Conservation (phyloP, 345 rosid species). For the Psidium friedrichsthalianum region DNA sequence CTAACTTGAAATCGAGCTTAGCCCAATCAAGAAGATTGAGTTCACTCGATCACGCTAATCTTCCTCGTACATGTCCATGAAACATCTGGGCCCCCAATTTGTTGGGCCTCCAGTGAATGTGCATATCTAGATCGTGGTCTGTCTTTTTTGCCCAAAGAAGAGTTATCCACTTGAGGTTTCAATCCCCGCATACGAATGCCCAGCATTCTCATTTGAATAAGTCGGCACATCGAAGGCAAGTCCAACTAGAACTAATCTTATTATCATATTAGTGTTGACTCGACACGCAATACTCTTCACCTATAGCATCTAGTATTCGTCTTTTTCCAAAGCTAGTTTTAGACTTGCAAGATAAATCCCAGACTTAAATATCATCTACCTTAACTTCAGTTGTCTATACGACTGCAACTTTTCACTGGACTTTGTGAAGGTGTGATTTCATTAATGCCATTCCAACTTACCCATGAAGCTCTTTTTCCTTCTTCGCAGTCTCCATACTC, state of each 20-base stretch:
- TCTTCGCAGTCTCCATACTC: too few species aligned
- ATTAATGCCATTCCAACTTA: too few species aligned
- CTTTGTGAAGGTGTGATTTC: too few species aligned
- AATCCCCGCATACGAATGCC: background rate
- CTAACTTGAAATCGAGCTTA: constrained; percentile 3
- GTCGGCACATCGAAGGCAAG: background rate
- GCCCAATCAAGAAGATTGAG: background rate
- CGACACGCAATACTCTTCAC: too few species aligned
- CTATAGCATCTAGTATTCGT: too few species aligned
- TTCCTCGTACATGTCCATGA: background rate
- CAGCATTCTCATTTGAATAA: background rate
- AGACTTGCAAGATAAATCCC: too few species aligned
- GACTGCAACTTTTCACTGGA: too few species aligned
- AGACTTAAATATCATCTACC: too few species aligned
- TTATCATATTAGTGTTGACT: background rate
- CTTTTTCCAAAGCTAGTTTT: too few species aligned
- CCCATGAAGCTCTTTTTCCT: too few species aligned
- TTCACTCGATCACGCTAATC: background rate
- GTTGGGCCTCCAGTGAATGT: background rate
- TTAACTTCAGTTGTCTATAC: too few species aligned
- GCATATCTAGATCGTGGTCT: too few species aligned
- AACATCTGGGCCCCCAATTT: constrained; percentile 7
- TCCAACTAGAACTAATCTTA: background rate
- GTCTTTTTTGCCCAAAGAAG: background rate
- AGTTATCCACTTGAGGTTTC: background rate